Evolutionary conservation across 2,329 filamentous ascomycete species (phyloP).

Genomic region (Sporothrix brunneoviolacea): DNA sequence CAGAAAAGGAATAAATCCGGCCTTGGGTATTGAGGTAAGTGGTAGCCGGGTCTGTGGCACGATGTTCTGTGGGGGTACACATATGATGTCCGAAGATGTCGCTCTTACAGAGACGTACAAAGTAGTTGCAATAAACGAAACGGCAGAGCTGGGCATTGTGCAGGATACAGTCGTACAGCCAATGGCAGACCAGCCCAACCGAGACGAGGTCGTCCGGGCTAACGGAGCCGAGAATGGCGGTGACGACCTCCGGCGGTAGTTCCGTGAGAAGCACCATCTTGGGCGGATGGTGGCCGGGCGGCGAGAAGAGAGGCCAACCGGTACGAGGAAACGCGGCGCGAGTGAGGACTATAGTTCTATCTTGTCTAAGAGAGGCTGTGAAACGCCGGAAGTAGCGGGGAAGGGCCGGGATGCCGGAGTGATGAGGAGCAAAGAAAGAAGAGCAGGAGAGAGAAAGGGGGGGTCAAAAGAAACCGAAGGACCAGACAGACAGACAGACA

Average conservation of each 20-base stretch:
- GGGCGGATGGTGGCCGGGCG: background rate
- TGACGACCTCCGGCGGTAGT: slow-evolving; percentile 57
- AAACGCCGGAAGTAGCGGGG: too few relatives aligned
- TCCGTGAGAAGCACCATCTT: slow-evolving; percentile 30
- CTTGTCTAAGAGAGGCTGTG: too few relatives aligned
- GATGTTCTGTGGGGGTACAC: too few relatives aligned
- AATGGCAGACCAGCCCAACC: slow-evolving; percentile 45
- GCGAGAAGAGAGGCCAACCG: too few relatives aligned
- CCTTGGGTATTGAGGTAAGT: too few relatives aligned
- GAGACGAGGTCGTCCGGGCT: slow-evolving; percentile 49
- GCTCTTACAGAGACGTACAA: too few relatives aligned
- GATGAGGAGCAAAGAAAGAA: background rate
- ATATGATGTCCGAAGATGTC: too few relatives aligned
- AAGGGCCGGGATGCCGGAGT: too few relatives aligned
- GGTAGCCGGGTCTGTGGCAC: too few relatives aligned
- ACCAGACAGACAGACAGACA: background rate
- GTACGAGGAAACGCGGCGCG: too few relatives aligned
- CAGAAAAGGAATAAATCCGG: too few relatives aligned
- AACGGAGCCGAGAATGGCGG: slow-evolving; percentile 52
- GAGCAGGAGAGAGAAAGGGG: background rate
- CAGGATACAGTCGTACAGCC: slow-evolving; percentile 47
- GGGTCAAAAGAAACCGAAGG: background rate
- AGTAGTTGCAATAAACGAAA: slow-evolving; percentile 44
- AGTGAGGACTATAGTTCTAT: too few relatives aligned
- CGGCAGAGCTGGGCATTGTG: slow-evolving; percentile 55